phyloP scores from a whole-genome alignment of 2,329 filamentous ascomycete species.

The Cadophora gregata region DNA sequence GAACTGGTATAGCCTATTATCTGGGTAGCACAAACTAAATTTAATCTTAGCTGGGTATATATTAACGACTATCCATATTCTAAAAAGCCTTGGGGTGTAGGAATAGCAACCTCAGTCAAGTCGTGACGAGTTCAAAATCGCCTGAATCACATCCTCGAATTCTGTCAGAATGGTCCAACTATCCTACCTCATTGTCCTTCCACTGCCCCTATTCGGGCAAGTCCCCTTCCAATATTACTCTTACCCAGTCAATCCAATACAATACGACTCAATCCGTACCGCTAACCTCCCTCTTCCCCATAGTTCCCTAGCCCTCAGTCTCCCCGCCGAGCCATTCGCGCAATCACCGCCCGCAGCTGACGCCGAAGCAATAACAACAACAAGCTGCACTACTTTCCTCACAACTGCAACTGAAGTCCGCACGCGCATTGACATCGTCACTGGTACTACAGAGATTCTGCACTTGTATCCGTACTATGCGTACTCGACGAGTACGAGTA shows the following conservation, averaged over 20 bases:
- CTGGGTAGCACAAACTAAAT: too few relatives aligned
- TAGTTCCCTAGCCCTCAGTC: too few relatives aligned
- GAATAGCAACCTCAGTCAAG: too few relatives aligned
- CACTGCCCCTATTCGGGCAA: not conserved
- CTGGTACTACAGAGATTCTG: not conserved
- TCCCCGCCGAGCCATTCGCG: too few relatives aligned
- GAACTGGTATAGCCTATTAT: too few relatives aligned
- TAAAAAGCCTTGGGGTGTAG: too few relatives aligned
- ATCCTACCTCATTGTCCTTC: not conserved
- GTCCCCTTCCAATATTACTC: not conserved
- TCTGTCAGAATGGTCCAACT: constrained; percentile 8
- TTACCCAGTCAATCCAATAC: not conserved
- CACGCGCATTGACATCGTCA: not conserved
- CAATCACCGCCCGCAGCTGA: too few relatives aligned
- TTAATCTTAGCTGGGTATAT: not conserved
- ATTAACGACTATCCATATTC: not conserved
- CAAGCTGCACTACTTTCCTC: constrained; percentile 8
- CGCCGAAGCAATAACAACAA: constrained; percentile 8
- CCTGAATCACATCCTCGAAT: not conserved
- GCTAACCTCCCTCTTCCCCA: too few relatives aligned
- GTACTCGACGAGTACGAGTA: constrained; percentile 14
- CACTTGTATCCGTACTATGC: constrained; percentile 4
- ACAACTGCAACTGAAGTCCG: not conserved
- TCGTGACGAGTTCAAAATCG: not conserved
- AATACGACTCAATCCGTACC: too few relatives aligned